Evolutionary conservation across 371 early-diverging fungal species (phyloP), one percentile per base, ranked within the genome.

Genomic region (Saksenaea oblongispora): DNA sequence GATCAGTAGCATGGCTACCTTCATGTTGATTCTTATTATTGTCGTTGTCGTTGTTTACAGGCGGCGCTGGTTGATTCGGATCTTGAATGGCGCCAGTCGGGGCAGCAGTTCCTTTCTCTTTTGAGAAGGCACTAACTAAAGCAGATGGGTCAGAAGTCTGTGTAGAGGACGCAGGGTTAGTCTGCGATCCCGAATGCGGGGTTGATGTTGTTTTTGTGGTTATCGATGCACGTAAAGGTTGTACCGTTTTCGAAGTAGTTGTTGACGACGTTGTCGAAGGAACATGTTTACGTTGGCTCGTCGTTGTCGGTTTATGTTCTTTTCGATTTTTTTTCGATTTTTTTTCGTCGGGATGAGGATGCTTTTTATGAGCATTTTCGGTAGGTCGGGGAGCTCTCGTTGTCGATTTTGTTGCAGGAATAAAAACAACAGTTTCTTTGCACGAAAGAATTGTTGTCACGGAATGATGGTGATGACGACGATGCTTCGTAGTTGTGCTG

Each of bases 371-470:
- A n/a, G 24, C 10, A 41, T 41, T 5, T 9, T 41, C 42, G 51
- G 10, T 47, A 8, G 22, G 18, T 10, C 26, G 26, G 17, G 28
- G 8, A 1, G 36, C 24, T 58, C 39, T 58, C 26, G 39, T 35
- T n/a, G 58, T 58, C 42, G 58, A 4, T 28, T 41, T 65, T 15
- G 65, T 64, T 28, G 64, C 59, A 7, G 74, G 74, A 11, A 67
- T 61, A 54, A 55, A 60, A 7, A 69, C 62, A 34, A 63, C 55
- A 18, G 73, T 69, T 2, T 54, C 59, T 41, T 51, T 63, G 54
- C 74, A 74, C 28, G 63, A 56, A 15, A 63, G 13, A 18, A 34
- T 41, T 15, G 37, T 34, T 10, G 35, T 34, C 36, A 54, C 24
- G 53, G 55, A 24, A 63, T 51, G 18, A 54, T 55, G 53, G 18